phyloP scores from a whole-genome alignment of 73 alveolate species.

The Halteria grandinella region DNA sequence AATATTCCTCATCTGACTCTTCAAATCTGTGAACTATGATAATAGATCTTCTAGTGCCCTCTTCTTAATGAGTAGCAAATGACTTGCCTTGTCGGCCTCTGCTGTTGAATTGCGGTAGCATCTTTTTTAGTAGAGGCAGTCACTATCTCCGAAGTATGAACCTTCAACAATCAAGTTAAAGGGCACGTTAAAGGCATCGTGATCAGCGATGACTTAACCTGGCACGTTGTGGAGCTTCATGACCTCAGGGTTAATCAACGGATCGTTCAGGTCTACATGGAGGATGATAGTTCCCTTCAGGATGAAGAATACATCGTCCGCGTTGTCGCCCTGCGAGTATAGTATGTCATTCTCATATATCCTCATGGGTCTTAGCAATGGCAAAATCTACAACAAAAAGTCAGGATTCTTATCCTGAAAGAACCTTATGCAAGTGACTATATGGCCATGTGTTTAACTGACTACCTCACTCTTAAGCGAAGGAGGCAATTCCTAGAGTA shows the following conservation, averaged over 20 bases:
- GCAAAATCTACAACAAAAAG: conserved; percentile 57
- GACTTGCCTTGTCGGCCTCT: conserved; percentile 57
- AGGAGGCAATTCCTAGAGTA: conserved; percentile 64
- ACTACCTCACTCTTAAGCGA: conserved; percentile 52
- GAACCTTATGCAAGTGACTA: conserved; percentile 46
- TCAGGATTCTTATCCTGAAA: conserved; percentile 60
- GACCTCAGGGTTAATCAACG: not conserved
- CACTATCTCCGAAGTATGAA: conserved; percentile 60
- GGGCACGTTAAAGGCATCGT: conserved; percentile 48
- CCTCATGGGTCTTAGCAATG: conserved; percentile 55
- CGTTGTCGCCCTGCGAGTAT: conserved; percentile 62
- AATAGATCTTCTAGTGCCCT: conserved; percentile 38
- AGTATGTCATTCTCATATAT: conserved; percentile 47
- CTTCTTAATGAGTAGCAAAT: conserved; percentile 22
- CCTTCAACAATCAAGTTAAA: conserved; percentile 56
- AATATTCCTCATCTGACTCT: conserved; percentile 42
- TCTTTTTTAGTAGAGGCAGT: conserved; percentile 31
- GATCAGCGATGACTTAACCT: conserved; percentile 19
- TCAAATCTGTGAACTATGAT: conserved; percentile 15
- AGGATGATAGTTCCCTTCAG: conserved; percentile 60
- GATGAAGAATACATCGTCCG: conserved; percentile 68
- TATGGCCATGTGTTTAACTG: conserved; percentile 53
- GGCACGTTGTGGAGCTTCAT: no score
- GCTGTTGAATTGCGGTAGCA: conserved; percentile 58
- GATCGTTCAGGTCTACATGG: conserved; percentile 32